A percentile compares a stretch with the other conserved stretches of the same genome.
phyloP scores from a whole-genome alignment of 148 eudicot species.

The Spergularia marina region DNA sequence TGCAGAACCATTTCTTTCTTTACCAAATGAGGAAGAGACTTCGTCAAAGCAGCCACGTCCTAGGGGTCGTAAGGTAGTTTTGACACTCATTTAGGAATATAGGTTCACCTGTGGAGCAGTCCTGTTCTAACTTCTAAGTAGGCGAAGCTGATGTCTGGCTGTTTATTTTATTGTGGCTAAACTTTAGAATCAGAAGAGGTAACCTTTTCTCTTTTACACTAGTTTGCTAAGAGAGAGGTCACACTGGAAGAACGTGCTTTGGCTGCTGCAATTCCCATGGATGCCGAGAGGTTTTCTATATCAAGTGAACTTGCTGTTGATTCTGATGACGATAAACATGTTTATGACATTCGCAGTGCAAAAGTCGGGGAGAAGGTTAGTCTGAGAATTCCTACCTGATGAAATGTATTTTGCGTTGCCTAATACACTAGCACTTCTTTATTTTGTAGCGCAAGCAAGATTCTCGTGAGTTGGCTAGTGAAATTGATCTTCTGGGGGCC shows the following conservation, averaged over 20 bases:
- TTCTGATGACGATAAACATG: slow-evolving; percentile 32
- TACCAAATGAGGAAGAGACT: slow-evolving; percentile 42
- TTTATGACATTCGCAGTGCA: slow-evolving; percentile 20
- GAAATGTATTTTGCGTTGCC: slow-evolving; percentile 1
- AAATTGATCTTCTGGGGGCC: slow-evolving; percentile 30
- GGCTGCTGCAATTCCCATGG: slow-evolving; percentile 67
- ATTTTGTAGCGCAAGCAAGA: slow-evolving; percentile 45
- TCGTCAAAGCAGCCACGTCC: slow-evolving; percentile 47
- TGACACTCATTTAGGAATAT: background rate
- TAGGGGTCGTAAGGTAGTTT: slow-evolving; percentile 51
- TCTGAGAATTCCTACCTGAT: slow-evolving; percentile 6
- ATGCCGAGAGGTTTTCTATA: slow-evolving; percentile 58
- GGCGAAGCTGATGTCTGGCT: background rate
- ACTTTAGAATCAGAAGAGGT: background rate
- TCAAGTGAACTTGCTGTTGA: slow-evolving; percentile 32
- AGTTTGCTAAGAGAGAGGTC: slow-evolving; percentile 34
- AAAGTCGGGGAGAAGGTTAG: slow-evolving; percentile 63
- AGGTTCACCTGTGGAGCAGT: background rate
- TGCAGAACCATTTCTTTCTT: slow-evolving; percentile 60
- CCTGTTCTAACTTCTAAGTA: background rate
- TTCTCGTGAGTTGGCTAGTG: slow-evolving; percentile 36
- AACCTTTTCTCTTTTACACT: background rate
- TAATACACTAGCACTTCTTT: slow-evolving; percentile 13
- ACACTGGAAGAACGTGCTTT: slow-evolving; percentile 67
- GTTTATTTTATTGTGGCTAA: slow-evolving; percentile 5